A percentile compares a stretch with the other conserved stretches of the same genome.
Evolutionary conservation across 768 basidiomycete genomes (phyloP).

Genomic region (Sistotremastrum suecicum): DNA sequence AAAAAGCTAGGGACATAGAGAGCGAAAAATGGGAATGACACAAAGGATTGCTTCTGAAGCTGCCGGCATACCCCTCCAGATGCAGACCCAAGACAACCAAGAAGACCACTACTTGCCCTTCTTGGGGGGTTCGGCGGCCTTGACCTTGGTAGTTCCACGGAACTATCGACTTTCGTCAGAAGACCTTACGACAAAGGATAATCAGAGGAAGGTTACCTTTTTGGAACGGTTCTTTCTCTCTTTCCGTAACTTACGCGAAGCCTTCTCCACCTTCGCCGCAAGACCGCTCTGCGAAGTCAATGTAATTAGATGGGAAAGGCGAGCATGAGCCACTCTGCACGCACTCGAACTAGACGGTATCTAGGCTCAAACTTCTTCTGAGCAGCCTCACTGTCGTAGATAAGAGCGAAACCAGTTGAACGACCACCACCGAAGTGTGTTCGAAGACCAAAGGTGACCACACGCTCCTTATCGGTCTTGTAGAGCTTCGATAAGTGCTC

Average conservation of each 20-base stretch:
- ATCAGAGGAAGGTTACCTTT: conserved; percentile 45
- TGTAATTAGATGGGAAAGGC: not conserved
- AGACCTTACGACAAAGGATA: conserved; percentile 5
- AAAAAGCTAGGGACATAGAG: too few species aligned
- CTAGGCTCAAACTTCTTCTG: conserved; percentile 98
- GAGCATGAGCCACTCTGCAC: conserved; percentile 18
- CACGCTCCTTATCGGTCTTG: conserved; percentile 83
- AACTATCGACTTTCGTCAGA: conserved; percentile 33
- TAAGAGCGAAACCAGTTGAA: conserved; percentile 92
- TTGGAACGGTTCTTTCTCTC: conserved; percentile 99
- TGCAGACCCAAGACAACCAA: too few species aligned
- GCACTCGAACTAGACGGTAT: conserved; percentile 85
- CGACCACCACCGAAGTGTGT: conserved; percentile 98
- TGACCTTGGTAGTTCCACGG: conserved; percentile 90
- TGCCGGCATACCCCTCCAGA: too few species aligned
- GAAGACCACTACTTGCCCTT: conserved; percentile 61
- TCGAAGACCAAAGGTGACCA: conserved; percentile 88
- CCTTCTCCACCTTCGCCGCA: conserved; percentile 64
- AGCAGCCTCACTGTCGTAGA: conserved; percentile 90
- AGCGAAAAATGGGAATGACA: too few species aligned
- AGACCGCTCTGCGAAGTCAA: conserved; percentile 42
- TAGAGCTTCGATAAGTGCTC: conserved; percentile 88
- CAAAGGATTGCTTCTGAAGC: too few species aligned
- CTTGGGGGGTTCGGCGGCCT: conserved; percentile 85
- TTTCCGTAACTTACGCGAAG: conserved; percentile 96